These are phyloP conservation scores for Amanita fuliginea DNA, from an alignment of 768 basidiomycete species.

Conservation along the genomic window DNA sequence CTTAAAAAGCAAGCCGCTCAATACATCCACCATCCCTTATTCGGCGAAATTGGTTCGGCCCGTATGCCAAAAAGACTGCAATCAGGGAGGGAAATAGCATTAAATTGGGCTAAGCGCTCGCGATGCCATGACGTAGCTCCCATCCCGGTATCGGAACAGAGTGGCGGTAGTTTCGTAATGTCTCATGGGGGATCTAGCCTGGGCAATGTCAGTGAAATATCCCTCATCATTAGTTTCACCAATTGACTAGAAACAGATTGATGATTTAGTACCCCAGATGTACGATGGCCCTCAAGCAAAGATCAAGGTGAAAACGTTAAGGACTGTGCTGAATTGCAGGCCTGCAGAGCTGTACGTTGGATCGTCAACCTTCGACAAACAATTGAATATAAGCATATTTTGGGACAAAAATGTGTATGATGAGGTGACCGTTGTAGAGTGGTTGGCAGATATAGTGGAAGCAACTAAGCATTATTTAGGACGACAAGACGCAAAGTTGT, in stretches of 20 bases:
- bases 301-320: conserved; percentile 1
- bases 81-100: conserved; percentile 10
- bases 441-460: conserved; percentile 32
- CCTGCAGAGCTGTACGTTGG: conserved; percentile 22
- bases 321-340: conserved; percentile 15
- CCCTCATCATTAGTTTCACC: not conserved
- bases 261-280: conserved; percentile 4
- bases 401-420: conserved; percentile 39
- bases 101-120: not conserved
- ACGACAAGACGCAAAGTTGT: not conserved
- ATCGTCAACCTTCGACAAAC: conserved; percentile 17
- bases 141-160: conserved; percentile 9
- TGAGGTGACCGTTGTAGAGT: conserved; percentile 28
- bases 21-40: conserved; percentile 26
- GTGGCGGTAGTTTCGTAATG: conserved; percentile 6
- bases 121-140: conserved; percentile 2
- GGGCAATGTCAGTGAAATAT: conserved; percentile 2
- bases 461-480: conserved; percentile 22
- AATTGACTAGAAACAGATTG: not conserved
- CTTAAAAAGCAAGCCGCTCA: conserved; percentile 18
- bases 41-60: conserved; percentile 23
- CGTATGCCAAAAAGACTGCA: conserved; percentile 11
- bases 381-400: conserved; percentile 21
- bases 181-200: conserved; percentile 11
- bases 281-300: not conserved